phyloP scores from a whole-genome alignment of 2,329 filamentous ascomycete genomes.

The Gremmenia infestans region DNA sequence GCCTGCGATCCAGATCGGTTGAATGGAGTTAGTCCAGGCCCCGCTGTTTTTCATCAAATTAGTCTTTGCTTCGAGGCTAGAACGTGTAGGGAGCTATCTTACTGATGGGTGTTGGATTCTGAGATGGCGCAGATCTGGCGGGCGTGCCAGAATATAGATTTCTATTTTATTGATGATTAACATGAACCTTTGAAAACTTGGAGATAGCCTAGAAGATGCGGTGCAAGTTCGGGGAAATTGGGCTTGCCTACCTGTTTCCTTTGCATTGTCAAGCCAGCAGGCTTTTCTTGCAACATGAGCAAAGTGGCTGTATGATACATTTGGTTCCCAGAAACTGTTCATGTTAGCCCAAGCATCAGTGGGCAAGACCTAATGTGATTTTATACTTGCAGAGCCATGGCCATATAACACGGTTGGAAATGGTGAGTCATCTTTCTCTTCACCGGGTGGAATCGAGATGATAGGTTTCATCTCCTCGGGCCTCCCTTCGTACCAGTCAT shows the following conservation, averaged over 20 bases:
- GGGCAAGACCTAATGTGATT: background rate
- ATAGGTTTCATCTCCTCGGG: slow-evolving; percentile 35
- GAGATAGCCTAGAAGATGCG: too few relatives aligned
- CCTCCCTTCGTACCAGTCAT: slow-evolving; percentile 37
- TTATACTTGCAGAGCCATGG: slow-evolving; percentile 5
- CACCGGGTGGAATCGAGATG: slow-evolving; percentile 32
- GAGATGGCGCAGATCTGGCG: slow-evolving; percentile 52
- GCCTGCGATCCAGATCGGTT: slow-evolving; percentile 53
- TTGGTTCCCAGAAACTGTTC: slow-evolving; percentile 32
- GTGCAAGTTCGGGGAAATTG: background rate
- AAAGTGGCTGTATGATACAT: slow-evolving; percentile 31
- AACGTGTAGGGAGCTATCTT: background rate
- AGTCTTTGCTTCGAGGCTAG: background rate
- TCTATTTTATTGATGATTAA: background rate
- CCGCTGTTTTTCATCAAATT: slow-evolving; percentile 39
- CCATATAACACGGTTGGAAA: slow-evolving; percentile 18
- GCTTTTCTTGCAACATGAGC: slow-evolving; percentile 31
- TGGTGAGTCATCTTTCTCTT: slow-evolving; percentile 22
- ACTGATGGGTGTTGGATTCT: background rate
- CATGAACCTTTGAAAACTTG: too few relatives aligned
- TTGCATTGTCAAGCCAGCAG: slow-evolving; percentile 21
- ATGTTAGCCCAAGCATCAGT: background rate
- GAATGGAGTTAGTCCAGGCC: slow-evolving; percentile 52
- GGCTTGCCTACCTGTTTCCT: slow-evolving; percentile 19
- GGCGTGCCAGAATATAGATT: slow-evolving; percentile 49